Evolutionary conservation across 148 eudicot genomes (phyloP).

Genomic region (Vaccinium macrocarpon): DNA sequence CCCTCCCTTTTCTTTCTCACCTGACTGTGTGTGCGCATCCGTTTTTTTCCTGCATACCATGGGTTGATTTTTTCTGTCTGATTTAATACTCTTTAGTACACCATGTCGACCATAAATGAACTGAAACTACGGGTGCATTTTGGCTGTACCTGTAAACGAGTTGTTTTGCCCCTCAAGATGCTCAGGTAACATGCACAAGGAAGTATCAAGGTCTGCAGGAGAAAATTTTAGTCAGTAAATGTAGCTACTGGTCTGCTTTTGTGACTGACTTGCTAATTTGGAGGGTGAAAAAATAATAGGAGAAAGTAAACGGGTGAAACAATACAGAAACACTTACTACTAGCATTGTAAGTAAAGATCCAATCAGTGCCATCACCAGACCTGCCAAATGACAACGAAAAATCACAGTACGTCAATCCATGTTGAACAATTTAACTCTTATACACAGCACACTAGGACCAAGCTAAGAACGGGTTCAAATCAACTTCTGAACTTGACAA

Average conservation of each 20-base stretch:
- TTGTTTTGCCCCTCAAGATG: conserved; percentile 42
- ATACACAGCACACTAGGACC: not conserved
- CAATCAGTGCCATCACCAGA: conserved; percentile 87
- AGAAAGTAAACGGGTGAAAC: not conserved
- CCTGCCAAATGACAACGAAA: conserved; percentile 40
- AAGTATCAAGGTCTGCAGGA: conserved; percentile 49
- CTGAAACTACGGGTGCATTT: not conserved
- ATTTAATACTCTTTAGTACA: not conserved
- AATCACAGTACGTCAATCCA: conserved; percentile 10
- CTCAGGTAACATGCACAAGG: conserved; percentile 62
- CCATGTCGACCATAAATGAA: not conserved
- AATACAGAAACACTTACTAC: conserved; percentile 49
- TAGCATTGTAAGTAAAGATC: conserved; percentile 90
- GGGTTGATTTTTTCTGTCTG: too few relatives aligned
- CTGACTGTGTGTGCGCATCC: not conserved
- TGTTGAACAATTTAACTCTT: conserved; percentile 24
- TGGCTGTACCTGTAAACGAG: conserved; percentile 40
- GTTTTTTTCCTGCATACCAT: too few relatives aligned
- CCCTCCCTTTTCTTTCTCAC: not conserved
- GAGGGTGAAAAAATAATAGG: not conserved
- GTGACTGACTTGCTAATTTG: not conserved
- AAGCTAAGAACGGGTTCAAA: not conserved
- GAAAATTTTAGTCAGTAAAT: not conserved
- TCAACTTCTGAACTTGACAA: not conserved
- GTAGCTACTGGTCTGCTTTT: too few relatives aligned